These are phyloP conservation scores for Alternaria viburni DNA, from an alignment of 2,329 filamentous ascomycete species.

Conservation along the genomic window DNA sequence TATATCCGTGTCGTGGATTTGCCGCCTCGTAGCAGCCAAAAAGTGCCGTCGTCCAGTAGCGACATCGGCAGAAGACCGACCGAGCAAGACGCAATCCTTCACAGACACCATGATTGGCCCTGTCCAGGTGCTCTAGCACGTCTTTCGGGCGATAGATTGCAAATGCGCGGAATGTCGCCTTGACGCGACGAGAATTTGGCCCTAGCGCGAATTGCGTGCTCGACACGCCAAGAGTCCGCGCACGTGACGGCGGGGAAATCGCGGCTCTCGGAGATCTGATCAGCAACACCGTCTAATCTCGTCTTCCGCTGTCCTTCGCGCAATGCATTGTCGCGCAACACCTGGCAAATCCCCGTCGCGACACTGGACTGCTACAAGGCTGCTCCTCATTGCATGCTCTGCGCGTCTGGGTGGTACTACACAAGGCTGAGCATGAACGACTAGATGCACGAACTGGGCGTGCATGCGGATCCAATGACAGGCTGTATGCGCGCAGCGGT, in stretches of 20 bases:
- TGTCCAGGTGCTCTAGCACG: slow-evolving; percentile 12
- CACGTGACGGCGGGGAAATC: slow-evolving; percentile 19
- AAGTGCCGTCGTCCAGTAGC: slow-evolving; percentile 25
- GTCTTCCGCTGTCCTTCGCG: neutral
- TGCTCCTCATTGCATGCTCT: neutral
- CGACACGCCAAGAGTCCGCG: slow-evolving; percentile 6
- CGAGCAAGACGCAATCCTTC: slow-evolving; percentile 33
- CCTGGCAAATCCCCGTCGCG: neutral
- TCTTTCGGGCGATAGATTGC: slow-evolving; percentile 35
- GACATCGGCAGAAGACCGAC: slow-evolving; percentile 38
- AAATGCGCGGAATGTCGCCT: slow-evolving; percentile 32
- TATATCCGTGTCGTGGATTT: slow-evolving; percentile 9
- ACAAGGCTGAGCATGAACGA: neutral
- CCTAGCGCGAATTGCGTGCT: slow-evolving; percentile 40
- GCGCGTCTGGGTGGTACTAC: neutral
- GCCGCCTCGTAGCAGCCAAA: slow-evolving; percentile 23
- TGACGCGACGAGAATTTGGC: slow-evolving; percentile 33
- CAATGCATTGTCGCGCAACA: neutral
- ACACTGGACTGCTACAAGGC: neutral
- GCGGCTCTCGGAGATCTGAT: slow-evolving; percentile 31
- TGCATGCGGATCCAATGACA: neutral
- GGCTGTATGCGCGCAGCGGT: neutral
- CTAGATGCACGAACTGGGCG: neutral
- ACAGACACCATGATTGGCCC: slow-evolving; percentile 38
- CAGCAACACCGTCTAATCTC: neutral